Evolutionary conservation across 345 rosid species (phyloP).

Genomic region (Ailanthus altissimus): DNA sequence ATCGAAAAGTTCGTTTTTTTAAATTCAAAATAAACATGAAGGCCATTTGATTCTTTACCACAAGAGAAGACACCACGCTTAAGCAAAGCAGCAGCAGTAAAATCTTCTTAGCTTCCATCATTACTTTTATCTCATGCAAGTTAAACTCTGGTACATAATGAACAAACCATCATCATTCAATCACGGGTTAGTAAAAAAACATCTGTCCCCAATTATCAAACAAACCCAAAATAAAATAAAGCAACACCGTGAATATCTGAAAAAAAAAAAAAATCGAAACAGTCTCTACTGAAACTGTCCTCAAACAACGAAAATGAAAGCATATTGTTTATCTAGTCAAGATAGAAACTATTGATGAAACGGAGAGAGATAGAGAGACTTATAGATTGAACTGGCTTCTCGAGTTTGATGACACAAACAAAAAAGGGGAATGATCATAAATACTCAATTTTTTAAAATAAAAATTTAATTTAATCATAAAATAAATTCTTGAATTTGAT

Average conservation of each 20-base stretch:
- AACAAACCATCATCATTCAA: not conserved
- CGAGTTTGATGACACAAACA: not conserved
- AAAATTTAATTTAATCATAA: no score
- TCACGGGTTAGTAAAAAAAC: not conserved
- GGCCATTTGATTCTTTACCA: conserved; percentile 35
- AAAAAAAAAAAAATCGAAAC: not conserved
- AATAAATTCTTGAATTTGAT: no score
- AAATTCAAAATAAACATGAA: not conserved
- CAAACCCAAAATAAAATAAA: no score
- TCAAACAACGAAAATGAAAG: not conserved
- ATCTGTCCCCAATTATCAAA: not conserved
- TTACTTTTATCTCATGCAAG: not conserved
- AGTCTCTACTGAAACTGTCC: not conserved
- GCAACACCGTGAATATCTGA: not conserved
- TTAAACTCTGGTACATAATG: not conserved
- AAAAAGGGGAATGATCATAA: no score
- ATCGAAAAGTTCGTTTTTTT: not conserved
- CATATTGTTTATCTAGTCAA: not conserved
- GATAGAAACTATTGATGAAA: not conserved
- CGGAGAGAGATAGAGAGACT: not conserved
- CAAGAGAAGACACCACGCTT: conserved; percentile 30
- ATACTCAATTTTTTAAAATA: no score
- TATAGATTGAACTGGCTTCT: not conserved
- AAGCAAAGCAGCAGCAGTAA: conserved; percentile 40
- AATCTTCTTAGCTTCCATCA: conserved; percentile 38